Evolutionary conservation across 805 yeast species (phyloP).

Genomic region (Peterozyma toletana): DNA sequence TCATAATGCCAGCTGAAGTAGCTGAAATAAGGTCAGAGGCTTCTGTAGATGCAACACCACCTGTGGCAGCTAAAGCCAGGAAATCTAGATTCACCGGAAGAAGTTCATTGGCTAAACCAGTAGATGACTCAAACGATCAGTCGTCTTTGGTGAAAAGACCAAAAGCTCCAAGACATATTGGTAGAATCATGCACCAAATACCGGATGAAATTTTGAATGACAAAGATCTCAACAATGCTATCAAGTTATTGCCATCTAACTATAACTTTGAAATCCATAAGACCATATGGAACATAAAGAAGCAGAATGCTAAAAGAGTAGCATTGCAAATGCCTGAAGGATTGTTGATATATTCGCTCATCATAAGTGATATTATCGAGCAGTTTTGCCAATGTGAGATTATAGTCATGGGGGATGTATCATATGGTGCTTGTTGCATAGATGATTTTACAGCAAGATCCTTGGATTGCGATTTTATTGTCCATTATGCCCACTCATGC

Average conservation of each 20-base stretch:
- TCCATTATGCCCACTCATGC: slow-evolving; percentile 97
- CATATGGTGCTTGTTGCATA: slow-evolving; percentile 97
- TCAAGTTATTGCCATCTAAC: slow-evolving; percentile 75
- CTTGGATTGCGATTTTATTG: slow-evolving; percentile 86
- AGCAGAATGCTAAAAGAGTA: slow-evolving; percentile 69
- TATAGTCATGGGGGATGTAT: slow-evolving; percentile 96
- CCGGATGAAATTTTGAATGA: slow-evolving; percentile 82
- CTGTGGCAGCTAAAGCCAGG: background rate
- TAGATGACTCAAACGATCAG: slow-evolving; percentile 3
- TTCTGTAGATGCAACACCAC: no score
- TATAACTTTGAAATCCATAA: slow-evolving; percentile 95
- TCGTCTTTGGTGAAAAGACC: slow-evolving; percentile 14
- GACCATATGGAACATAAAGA: slow-evolving; percentile 87
- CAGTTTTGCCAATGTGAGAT: slow-evolving; percentile 87
- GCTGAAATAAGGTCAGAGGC: no score
- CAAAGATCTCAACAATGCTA: slow-evolving; percentile 76
- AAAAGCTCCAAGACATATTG: slow-evolving; percentile 28
- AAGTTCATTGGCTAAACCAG: background rate
- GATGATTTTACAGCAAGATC: slow-evolving; percentile 95
- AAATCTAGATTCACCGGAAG: slow-evolving; percentile 6
- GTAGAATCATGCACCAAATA: slow-evolving; percentile 73
- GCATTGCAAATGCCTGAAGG: slow-evolving; percentile 99
- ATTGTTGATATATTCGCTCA: slow-evolving; percentile 74
- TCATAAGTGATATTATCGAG: slow-evolving; percentile 86
- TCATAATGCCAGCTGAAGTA: no score